phyloP scores from a whole-genome alignment of 2,329 filamentous ascomycete genomes.

The Paecilomyces niveus region DNA sequence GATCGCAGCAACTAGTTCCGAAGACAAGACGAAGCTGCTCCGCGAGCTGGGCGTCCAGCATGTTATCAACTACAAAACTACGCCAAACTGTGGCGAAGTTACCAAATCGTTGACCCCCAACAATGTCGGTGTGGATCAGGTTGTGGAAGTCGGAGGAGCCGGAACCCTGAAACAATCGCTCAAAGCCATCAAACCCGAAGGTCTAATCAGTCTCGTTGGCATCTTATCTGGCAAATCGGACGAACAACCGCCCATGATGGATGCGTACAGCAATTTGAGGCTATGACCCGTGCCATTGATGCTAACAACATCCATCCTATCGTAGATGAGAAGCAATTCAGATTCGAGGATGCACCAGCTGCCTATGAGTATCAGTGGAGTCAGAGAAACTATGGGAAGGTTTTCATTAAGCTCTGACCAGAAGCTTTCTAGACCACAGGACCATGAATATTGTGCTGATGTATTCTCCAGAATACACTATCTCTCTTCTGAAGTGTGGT shows the following conservation, averaged over 20 bases:
- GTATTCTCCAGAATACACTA: too few relatives aligned
- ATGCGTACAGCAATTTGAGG: conserved; percentile 22
- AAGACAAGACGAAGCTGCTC: conserved; percentile 43
- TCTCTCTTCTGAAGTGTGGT: too few relatives aligned
- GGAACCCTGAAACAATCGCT: conserved; percentile 38
- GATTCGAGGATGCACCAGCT: conserved; percentile 22
- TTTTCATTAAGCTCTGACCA: too few relatives aligned
- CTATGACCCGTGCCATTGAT: conserved; percentile 24
- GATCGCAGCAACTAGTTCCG: conserved; percentile 51
- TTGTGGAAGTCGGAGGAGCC: conserved; percentile 36
- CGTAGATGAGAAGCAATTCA: conserved; percentile 30
- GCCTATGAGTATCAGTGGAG: neutral
- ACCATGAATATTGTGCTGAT: too few relatives aligned
- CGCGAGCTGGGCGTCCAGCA: conserved; percentile 41
- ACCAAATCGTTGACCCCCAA: conserved; percentile 30
- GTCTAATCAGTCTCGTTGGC: conserved; percentile 34
- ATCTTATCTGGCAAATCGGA: neutral
- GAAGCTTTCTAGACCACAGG: too few relatives aligned
- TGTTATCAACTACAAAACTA: conserved; percentile 39
- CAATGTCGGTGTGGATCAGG: conserved; percentile 32
- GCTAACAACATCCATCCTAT: conserved; percentile 13
- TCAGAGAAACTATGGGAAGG: too few relatives aligned
- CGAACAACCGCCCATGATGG: too few relatives aligned
- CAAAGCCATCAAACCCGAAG: conserved; percentile 28
- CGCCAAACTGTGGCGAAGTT: conserved; percentile 32